Percentiles rank a stretch among this genome's conserved stretches.
phyloP scores from a whole-genome alignment of 177 flowering plant species.

The Telopea speciosissima region DNA sequence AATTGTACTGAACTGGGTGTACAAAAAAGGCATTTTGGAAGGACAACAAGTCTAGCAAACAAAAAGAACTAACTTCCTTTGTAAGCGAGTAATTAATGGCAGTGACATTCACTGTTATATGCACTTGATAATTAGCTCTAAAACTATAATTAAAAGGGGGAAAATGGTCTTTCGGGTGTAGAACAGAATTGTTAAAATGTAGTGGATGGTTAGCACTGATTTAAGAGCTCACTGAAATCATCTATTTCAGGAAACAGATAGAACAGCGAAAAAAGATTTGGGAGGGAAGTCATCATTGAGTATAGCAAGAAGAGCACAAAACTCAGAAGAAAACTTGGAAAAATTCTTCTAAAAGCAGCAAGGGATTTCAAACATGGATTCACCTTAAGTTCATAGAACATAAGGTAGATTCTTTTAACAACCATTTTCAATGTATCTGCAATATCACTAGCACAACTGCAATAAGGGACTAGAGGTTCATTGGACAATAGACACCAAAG shows the following conservation, averaged over 20 bases:
- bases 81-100: not conserved
- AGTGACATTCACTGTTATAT: not conserved
- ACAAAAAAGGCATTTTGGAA: not conserved
- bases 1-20: not conserved
- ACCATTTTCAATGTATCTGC: not conserved
- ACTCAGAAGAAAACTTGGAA: not conserved
- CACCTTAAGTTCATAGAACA: not conserved
- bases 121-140: not conserved
- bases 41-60: not conserved
- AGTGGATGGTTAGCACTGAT: not conserved
- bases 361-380: not conserved
- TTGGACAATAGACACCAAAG: slow-evolving; percentile 7
- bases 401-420: not conserved
- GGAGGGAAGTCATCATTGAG: not conserved
- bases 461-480: slow-evolving; percentile 7
- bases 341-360: not conserved
- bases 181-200: not conserved
- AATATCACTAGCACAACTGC: not conserved
- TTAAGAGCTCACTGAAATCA: not conserved
- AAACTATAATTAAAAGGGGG: not conserved
- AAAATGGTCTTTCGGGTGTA: not conserved
- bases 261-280: not conserved
- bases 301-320: not conserved
- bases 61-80: not conserved
- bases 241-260: not conserved